Evolutionary conservation across 768 basidiomycete genomes (phyloP).

Genomic region (Hericium alpestre): DNA sequence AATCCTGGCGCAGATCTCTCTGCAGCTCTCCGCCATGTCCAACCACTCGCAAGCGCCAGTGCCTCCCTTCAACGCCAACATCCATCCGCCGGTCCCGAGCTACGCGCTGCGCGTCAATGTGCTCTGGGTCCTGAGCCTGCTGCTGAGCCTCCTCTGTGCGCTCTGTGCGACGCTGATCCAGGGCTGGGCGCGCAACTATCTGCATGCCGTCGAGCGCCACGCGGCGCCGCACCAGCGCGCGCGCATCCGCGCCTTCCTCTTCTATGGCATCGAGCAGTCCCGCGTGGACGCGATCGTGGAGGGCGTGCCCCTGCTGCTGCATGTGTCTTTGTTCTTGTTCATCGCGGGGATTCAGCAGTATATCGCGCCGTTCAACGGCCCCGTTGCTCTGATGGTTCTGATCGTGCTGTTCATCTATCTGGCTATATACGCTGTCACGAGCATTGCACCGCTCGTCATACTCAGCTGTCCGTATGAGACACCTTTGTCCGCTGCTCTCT

Average conservation of each 20-base stretch:
- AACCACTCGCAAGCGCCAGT: not conserved
- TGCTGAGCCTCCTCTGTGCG: conserved; percentile 7
- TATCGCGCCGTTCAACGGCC: conserved; percentile 3
- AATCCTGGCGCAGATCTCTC: conserved; percentile 5
- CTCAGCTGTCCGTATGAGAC: conserved; percentile 10
- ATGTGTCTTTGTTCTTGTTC: conserved; percentile 9
- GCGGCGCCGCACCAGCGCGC: conserved; percentile 8
- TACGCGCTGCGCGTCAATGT: conserved; percentile 4
- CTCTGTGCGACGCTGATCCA: conserved; percentile 5
- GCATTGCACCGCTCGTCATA: conserved; percentile 5
- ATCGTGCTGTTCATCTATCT: not conserved
- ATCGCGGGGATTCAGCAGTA: conserved; percentile 8
- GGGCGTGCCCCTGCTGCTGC: conserved; percentile 9
- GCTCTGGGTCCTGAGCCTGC: conserved; percentile 10
- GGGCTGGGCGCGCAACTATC: conserved; percentile 10
- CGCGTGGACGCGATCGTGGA: conserved; percentile 7
- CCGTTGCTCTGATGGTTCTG: conserved; percentile 1
- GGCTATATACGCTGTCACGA: conserved; percentile 1
- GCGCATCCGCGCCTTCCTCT: conserved; percentile 8
- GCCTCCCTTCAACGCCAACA: not conserved
- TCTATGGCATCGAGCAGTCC: conserved; percentile 5
- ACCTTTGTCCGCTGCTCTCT: conserved; percentile 6
- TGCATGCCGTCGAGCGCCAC: conserved; percentile 5
- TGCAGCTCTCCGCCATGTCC: not conserved
- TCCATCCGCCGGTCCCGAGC: not conserved